Percentiles rank a stretch among this genome's conserved stretches.
phyloP scores from a whole-genome alignment of 768 basidiomycete genomes.

The Tricholoma matsutake region DNA sequence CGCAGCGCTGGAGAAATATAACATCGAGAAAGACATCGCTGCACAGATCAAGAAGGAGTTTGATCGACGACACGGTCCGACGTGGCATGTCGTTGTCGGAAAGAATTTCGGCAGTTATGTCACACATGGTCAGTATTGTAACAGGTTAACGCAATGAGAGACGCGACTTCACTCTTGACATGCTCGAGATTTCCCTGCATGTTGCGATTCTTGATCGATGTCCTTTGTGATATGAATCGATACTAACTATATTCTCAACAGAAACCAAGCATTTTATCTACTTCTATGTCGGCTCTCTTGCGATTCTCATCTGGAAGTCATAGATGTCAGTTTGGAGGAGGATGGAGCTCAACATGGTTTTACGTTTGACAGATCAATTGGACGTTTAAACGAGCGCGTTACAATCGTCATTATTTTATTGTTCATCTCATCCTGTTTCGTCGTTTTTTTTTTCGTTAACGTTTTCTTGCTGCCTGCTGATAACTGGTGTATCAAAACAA shows the following conservation, averaged over 20 bases:
- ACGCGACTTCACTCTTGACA: constrained; percentile 20
- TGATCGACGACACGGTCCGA: constrained; percentile 87
- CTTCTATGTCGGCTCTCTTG: constrained; percentile 92
- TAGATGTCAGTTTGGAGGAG: constrained; percentile 31
- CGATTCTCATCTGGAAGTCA: constrained; percentile 95
- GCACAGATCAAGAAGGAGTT: constrained; percentile 98
- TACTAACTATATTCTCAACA: constrained; percentile 29
- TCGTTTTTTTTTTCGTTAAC: constrained; percentile 10
- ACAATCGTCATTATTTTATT: constrained; percentile 9
- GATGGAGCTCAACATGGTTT: constrained; percentile 8
- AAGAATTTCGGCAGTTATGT: constrained; percentile 99
- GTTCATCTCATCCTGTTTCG: constrained; percentile 10
- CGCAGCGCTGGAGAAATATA: constrained; percentile 84
- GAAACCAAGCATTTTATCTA: constrained; percentile 99
- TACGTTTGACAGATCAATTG: constrained; percentile 1
- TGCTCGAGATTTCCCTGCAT: not conserved
- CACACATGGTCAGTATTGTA: constrained; percentile 74
- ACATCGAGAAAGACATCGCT: constrained; percentile 97
- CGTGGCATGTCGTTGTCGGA: constrained; percentile 98
- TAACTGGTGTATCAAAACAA: not conserved
- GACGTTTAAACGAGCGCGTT: constrained; percentile 12
- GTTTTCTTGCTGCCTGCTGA: constrained; percentile 4
- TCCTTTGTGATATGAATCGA: constrained; percentile 6
- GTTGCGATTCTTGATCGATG: constrained; percentile 4
- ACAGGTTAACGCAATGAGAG: constrained; percentile 7